phyloP scores from a whole-genome alignment of 345 rosid species.

The Sonneratia alba region DNA sequence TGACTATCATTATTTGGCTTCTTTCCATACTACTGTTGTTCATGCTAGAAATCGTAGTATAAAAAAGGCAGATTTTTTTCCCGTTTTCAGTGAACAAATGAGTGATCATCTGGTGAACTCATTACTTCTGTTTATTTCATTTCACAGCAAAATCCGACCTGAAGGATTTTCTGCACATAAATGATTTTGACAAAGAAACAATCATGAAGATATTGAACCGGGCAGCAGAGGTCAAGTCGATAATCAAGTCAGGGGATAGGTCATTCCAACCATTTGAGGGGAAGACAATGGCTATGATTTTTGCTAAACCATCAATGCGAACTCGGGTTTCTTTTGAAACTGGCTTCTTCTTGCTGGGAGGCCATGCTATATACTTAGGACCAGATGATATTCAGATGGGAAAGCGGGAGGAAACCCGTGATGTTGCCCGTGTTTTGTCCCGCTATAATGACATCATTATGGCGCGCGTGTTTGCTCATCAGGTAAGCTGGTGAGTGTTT shows the following conservation, averaged over 20 bases:
- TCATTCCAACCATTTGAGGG: constrained; percentile 75
- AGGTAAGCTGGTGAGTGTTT: constrained; percentile 82
- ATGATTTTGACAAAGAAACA: constrained; percentile 77
- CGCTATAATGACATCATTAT: constrained; percentile 86
- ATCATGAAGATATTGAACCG: constrained; percentile 58
- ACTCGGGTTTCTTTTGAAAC: constrained; percentile 94
- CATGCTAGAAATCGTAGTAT: neutral
- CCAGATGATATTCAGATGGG: constrained; percentile 97
- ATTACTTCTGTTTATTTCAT: constrained; percentile 5
- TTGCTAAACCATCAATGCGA: constrained; percentile 96
- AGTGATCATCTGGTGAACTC: neutral
- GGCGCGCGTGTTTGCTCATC: constrained; percentile 98
- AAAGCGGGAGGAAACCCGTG: constrained; percentile 87
- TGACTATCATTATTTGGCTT: no score
- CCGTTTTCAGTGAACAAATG: neutral
- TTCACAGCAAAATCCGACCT: constrained; percentile 34
- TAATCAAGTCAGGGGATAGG: constrained; percentile 76
- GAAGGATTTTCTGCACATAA: constrained; percentile 72
- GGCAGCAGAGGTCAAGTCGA: constrained; percentile 73
- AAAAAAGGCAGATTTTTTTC: no score
- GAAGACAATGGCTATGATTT: constrained; percentile 92
- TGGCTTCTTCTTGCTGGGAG: constrained; percentile 89
- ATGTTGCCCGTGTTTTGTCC: constrained; percentile 84
- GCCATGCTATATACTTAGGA: constrained; percentile 87
- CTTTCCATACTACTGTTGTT: neutral